Evolutionary conservation across 805 yeast species (phyloP).

Genomic region (Myxozyma geophila): DNA sequence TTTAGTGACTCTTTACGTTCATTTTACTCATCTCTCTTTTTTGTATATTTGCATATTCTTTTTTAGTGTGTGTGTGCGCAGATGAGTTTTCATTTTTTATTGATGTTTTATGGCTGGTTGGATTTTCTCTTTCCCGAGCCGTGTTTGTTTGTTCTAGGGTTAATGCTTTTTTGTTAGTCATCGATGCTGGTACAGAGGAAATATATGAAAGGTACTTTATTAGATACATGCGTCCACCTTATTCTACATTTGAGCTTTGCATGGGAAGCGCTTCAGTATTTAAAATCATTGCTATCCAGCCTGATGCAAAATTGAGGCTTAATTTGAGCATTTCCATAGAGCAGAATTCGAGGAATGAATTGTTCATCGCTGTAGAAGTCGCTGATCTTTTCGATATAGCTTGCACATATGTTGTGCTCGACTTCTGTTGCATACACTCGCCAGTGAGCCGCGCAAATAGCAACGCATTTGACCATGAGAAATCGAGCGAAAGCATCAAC

Average conservation of each 20-base stretch:
- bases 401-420: constrained; percentile 6
- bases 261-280: constrained; percentile 1
- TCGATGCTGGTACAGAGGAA: too few species aligned
- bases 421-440: constrained; percentile 8
- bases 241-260: too few species aligned
- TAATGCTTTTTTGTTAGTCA: too few species aligned
- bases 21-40: background rate
- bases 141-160: too few species aligned
- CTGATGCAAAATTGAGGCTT: constrained; percentile 8
- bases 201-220: too few species aligned
- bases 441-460: background rate
- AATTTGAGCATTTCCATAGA: constrained; percentile 28
- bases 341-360: constrained; percentile 17
- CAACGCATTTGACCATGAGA: too few species aligned
- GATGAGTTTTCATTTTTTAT: background rate
- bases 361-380: constrained; percentile 17
- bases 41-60: constrained; percentile 5
- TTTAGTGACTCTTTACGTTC: background rate
- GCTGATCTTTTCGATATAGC: constrained; percentile 10
- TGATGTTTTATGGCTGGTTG: background rate
- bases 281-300: constrained; percentile 9
- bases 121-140: too few species aligned
- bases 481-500: constrained; percentile 20
- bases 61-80: background rate
- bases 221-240: too few species aligned